These are phyloP conservation scores for Metschnikowia bowlesiae DNA, from an alignment of 805 yeast species.

Conservation along the genomic window DNA sequence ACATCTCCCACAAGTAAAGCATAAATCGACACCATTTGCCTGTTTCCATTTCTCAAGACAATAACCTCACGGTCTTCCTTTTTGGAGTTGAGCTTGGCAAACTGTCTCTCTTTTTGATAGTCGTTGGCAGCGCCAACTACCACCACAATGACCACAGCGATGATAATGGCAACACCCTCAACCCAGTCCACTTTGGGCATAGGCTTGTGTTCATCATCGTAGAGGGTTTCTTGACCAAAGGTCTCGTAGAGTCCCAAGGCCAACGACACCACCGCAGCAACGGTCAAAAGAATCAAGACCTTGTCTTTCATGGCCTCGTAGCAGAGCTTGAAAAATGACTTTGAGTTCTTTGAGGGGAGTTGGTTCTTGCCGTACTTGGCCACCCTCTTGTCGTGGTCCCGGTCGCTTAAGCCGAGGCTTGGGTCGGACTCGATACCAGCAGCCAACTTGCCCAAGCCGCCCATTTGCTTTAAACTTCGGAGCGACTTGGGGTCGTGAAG, in stretches of 20 bases:
- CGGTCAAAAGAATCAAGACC: conserved; percentile 73
- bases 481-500: conserved; percentile 65
- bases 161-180: conserved; percentile 95
- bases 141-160: conserved; percentile 87
- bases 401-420: conserved; percentile 38
- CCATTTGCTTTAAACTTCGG: conserved; percentile 34
- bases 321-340: conserved; percentile 63
- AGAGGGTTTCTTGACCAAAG: conserved; percentile 74
- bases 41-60: conserved; percentile 70
- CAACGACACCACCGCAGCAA: conserved; percentile 86
- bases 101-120: conserved; percentile 93
- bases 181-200: conserved; percentile 94
- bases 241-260: conserved; percentile 91
- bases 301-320: conserved; percentile 87
- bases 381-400: conserved; percentile 37
- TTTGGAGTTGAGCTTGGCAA: conserved; percentile 79
- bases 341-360: conserved; percentile 68
- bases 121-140: conserved; percentile 94
- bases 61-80: conserved; percentile 79
- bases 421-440: conserved; percentile 33
- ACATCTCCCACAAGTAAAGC: conserved; percentile 86
- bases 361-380: conserved; percentile 62
- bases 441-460: conserved; percentile 40
- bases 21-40: conserved; percentile 62
- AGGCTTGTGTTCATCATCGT: conserved; percentile 72